Base-by-base conservation (phyloP, 805 yeast species). In the Zygosaccharomyces siamensis region DNA sequence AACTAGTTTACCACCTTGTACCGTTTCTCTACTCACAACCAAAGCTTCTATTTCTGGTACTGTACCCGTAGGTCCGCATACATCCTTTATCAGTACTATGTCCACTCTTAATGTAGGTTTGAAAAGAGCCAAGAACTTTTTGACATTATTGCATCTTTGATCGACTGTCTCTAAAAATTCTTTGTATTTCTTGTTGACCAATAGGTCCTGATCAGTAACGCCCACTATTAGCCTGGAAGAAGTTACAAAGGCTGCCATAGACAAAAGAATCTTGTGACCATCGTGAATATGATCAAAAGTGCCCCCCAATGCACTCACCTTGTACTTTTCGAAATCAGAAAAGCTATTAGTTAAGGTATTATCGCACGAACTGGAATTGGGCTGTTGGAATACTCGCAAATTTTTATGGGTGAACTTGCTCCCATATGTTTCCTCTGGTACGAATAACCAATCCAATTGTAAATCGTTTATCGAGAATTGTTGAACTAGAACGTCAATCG, bases 211-310 rank as follows among this genome's bases (percentile, higher is more conserved):
- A 8, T 89, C 95, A 0, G 98, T 89, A 3, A 93, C 72, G 0
- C 99, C 99, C 5, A 93, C 73, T 43, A 92, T 84, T 11, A 93
- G 69, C 20, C 66, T 69, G 2, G 64, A 56, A 2, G 67, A 58
- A 0, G 95, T 73, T 6, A 87, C 54, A 59, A 81, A 89, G 0
- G 81, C 79, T 0, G 95, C 75, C 50, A 86, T 72, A 0, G 93
- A 82, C 7, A 93, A 72, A 24, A 93, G 71, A 26, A 93, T 84
- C 64, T 86, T 88, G 68, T 93, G 99, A 0, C 98, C 99, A 61
- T 86, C 95, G 59, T 93, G 99, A 32, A 93, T 62, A 68, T 93
- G 98, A 62, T 93, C 99, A 70, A 93, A 93, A 0, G 99, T 93
- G 0, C 99, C 99, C 0, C 99, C 99, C 1, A 92, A 82, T 0